Evolutionary conservation across 768 basidiomycete species (phyloP), one percentile per base, ranked within the genome.

Genomic region (Rhodotorula graminis): DNA sequence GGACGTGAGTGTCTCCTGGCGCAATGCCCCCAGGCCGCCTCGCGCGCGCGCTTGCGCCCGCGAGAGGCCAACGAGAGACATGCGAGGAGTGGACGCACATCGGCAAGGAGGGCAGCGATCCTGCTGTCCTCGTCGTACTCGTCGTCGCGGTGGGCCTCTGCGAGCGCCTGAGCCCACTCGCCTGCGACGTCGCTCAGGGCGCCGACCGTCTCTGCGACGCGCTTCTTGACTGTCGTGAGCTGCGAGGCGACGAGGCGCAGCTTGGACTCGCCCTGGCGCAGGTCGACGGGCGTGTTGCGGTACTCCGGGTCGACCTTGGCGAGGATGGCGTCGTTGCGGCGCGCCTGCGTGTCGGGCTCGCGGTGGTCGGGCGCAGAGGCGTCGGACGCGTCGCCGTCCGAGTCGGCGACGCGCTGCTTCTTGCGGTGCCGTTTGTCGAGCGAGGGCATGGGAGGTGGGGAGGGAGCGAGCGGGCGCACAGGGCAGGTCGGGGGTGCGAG

Each of bases 131-230:
- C 67, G 53, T 72, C 50, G 37, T 61, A 60, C 27, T 59, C 63
- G 2, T 61, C 52, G 16, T 63, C 65, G 46, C 19, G 25, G 21
- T 65, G 10, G 18, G 57, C 31, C 31, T 65, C 71, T 14, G 42
- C 49, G 29, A 72, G 62, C 64, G 64, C 27, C 57, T 78, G 59
- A 44, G 77, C 77, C 60, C 75, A 55, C 61, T 76, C 55, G 19
- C 60, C 25, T 64, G 77, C 64, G 64, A 77, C 65, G 21, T 76
- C n/a, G 57, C 64, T 25, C 50, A 77, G 61, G 40, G 69, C 12
- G 44, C 65, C 19, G 46, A 63, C 47, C 58, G 46, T 31, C 2
- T 50, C 37, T 6, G n/a, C 16, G 47, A 75, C 42, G 14, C 44
- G 3, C 57, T 55, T 64, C 44, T 21, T 21, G 44, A 64, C 2